These are phyloP conservation scores for Cucurbita argyrosperma DNA, from an alignment of 306 rosid genomes.

Conservation along the genomic window DNA sequence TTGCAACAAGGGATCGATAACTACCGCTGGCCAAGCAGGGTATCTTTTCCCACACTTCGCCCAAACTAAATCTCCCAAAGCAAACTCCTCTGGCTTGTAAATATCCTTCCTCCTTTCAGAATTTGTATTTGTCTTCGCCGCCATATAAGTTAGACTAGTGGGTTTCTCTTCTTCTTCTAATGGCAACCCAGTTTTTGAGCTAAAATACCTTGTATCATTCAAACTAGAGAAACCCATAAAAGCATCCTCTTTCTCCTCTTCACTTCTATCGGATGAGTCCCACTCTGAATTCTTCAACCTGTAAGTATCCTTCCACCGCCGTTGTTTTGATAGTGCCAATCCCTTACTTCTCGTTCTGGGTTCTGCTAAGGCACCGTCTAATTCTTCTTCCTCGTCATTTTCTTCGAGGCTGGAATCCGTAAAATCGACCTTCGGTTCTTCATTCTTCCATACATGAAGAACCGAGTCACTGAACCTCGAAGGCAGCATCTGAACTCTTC, in stretches of 20 bases:
- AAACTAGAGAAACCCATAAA: conserved; percentile 8
- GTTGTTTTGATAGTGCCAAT: conserved; percentile 15
- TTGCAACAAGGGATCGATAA: conserved; percentile 70
- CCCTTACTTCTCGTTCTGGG: conserved; percentile 13
- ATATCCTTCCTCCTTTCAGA: conserved; percentile 37
- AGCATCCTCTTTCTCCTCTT: conserved; percentile 15
- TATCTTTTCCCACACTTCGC: conserved; percentile 87
- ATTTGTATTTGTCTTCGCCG: conserved; percentile 13
- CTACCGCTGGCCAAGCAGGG: conserved; percentile 96
- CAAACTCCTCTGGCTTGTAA: conserved; percentile 67
- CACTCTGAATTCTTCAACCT: conserved; percentile 19
- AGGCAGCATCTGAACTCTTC: conserved; percentile 50
- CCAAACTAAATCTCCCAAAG: conserved; percentile 91
- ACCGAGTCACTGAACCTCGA: conserved; percentile 63
- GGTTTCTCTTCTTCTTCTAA: conserved; percentile 13
- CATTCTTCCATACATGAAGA: conserved; percentile 30
- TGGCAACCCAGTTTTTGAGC: conserved; percentile 18
- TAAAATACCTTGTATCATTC: conserved; percentile 8
- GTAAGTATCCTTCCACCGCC: conserved; percentile 13
- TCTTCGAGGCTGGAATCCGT: conserved; percentile 29
- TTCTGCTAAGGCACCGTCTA: conserved; percentile 10
- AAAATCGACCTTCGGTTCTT: conserved; percentile 16
- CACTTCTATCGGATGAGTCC: conserved; percentile 12
- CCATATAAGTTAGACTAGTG: conserved; percentile 29
- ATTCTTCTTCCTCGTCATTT: conserved; percentile 29